phyloP scores from a whole-genome alignment of 2,329 filamentous ascomycete species.

The Diaporthe sp. region DNA sequence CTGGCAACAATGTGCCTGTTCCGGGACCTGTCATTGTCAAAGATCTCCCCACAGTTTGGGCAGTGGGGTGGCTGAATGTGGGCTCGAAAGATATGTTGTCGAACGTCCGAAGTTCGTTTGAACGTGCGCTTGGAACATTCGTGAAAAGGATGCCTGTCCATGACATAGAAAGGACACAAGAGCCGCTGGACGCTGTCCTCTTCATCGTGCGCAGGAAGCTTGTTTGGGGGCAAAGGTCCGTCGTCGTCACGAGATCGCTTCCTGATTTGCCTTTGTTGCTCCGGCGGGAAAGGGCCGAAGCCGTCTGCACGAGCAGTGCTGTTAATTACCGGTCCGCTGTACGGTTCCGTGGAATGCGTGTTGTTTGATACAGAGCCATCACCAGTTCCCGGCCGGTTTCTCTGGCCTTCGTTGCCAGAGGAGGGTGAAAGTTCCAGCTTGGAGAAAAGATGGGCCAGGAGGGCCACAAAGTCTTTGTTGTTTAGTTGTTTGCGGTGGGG shows the following conservation, averaged over 20 bases:
- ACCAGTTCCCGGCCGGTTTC: too few relatives aligned
- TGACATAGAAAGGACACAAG: not conserved
- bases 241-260: not conserved
- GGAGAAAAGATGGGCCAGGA: too few relatives aligned
- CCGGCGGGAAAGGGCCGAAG: not conserved
- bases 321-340: not conserved
- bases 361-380: too few relatives aligned
- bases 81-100: not conserved
- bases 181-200: not conserved
- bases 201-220: not conserved
- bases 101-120: not conserved
- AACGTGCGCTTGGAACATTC: not conserved
- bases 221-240: not conserved
- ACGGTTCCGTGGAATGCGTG: too few relatives aligned
- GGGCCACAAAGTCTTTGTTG: rapidly evolving
- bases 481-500: too few relatives aligned
- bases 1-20: not conserved
- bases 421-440: too few relatives aligned
- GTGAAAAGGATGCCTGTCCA: not conserved
- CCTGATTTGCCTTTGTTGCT: rapidly evolving
- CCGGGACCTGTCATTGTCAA: not conserved
- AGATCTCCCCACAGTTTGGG: not conserved
- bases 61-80: not conserved
- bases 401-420: too few relatives aligned
- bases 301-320: too few relatives aligned